Percentiles rank a stretch among this genome's conserved stretches.
These are phyloP conservation scores for Yamadazyma dendronema DNA, from an alignment of 1,139 yeast species.

Conservation along the genomic window DNA sequence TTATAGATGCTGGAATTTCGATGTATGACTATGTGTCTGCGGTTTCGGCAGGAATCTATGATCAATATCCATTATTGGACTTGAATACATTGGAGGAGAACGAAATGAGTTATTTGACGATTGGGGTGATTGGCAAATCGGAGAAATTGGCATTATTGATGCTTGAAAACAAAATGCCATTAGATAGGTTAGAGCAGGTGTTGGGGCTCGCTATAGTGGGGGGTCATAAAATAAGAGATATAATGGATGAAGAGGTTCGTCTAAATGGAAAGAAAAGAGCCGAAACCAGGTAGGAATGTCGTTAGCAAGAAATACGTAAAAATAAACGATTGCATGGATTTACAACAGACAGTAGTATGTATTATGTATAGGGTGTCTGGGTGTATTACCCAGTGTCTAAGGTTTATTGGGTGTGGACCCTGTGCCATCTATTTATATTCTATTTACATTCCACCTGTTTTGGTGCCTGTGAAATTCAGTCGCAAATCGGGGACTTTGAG, in stretches of 20 bases:
- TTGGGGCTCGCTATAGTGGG: slow-evolving; percentile 91
- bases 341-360: no score
- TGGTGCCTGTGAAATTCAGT: no score
- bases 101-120: slow-evolving; percentile 76
- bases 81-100: slow-evolving; percentile 78
- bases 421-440: no score
- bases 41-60: slow-evolving; percentile 76
- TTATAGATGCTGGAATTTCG: slow-evolving; percentile 93
- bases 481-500: no score
- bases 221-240: slow-evolving; percentile 72
- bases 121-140: slow-evolving; percentile 81
- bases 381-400: no score
- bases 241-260: slow-evolving; percentile 85
- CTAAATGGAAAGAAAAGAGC: slow-evolving; percentile 51
- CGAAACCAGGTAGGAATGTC: background rate
- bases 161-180: slow-evolving; percentile 80
- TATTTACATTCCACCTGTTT: no score
- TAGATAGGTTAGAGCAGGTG: slow-evolving; percentile 75
- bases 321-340: no score
- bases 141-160: slow-evolving; percentile 75
- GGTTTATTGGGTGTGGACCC: no score
- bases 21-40: slow-evolving; percentile 90
- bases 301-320: no score
- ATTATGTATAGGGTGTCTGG: no score
- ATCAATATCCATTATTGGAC: slow-evolving; percentile 75